phyloP scores from a whole-genome alignment of 139 green algal species.

The Chlamydomonas applanata region DNA sequence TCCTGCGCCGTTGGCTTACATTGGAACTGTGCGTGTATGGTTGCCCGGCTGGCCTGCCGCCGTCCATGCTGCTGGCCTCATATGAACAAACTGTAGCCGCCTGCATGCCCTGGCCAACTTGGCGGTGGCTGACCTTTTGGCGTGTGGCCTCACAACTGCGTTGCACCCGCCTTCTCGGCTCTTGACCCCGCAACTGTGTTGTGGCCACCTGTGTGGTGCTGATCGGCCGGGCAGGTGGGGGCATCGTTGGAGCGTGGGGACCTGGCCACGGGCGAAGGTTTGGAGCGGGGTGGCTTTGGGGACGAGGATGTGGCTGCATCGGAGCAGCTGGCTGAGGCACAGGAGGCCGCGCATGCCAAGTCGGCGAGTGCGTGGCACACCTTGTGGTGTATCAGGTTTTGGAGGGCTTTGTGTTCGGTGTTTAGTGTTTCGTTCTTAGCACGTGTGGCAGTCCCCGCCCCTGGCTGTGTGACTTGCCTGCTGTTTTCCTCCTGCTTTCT shows the following conservation, averaged over 20 bases:
- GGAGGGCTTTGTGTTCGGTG: not conserved
- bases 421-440: no score
- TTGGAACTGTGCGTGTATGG: conserved; percentile 29
- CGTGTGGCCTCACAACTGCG: no score
- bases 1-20: conserved; percentile 20
- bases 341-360: conserved; percentile 22
- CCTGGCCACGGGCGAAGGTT: conserved; percentile 29
- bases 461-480: no score
- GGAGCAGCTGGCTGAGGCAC: conserved; percentile 11
- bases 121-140: no score
- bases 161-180: no score
- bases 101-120: no score
- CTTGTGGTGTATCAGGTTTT: not conserved
- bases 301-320: not conserved
- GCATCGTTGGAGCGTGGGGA: conserved; percentile 34
- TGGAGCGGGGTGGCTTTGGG: conserved; percentile 7
- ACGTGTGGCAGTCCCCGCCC: no score
- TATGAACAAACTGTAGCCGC: no score
- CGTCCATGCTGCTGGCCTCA: no score
- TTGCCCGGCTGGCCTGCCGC: not conserved
- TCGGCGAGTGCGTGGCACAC: conserved; percentile 25
- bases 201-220: no score
- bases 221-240: not conserved
- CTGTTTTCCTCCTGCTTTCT: no score
- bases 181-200: no score